Evolutionary conservation across 257 asterid genomes (phyloP), one percentile per base, ranked within the genome.

Genomic region (Nicotiana benthamiana): DNA sequence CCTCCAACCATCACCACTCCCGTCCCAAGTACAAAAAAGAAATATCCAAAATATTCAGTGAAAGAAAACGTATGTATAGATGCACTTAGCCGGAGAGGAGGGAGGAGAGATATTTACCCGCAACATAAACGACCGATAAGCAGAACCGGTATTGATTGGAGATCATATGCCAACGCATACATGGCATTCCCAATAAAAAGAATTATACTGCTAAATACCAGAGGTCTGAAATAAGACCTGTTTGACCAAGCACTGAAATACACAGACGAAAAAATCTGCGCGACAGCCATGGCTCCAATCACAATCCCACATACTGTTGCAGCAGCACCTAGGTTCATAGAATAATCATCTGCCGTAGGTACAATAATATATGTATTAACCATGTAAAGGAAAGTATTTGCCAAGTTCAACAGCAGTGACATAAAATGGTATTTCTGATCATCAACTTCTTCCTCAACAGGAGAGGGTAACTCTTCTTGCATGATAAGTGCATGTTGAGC

Each of bases 161-260:
- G 81, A 87, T 96, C 99, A 85, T 89, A 94, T 24, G 99, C 98
- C 90, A 93, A 11, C 28, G 99, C 97, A 83, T 96, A 94, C 94
- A 96, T 85, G 75, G 61, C 75, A 54, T 96, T 96, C 40, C 98
- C 98, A 36, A 91, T 12, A 79, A 88, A 81, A 75, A 96, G 97
- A 82, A 90, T 92, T 26, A 96, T 75, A 85, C 98, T 94, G 92
- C 99, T 96, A 63, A 96, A 96, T 63, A 96, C 70, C 91, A 96
- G 85, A 43, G 99, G 99, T 82, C 75, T 96, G 87, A 86, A 90
- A 88, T 96, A 96, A 17, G 98, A 94, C 86, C 85, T 94, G 83
- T 96, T 96, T 46, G 99, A 96, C 99, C 99, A 96, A 80, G 99
- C 97, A 82, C 99, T 94, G 91, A 96, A 96, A 87, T 96, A 96